Conservation (phyloP, 768 basidiomycete genomes). For the Mycena leptocephala region DNA sequence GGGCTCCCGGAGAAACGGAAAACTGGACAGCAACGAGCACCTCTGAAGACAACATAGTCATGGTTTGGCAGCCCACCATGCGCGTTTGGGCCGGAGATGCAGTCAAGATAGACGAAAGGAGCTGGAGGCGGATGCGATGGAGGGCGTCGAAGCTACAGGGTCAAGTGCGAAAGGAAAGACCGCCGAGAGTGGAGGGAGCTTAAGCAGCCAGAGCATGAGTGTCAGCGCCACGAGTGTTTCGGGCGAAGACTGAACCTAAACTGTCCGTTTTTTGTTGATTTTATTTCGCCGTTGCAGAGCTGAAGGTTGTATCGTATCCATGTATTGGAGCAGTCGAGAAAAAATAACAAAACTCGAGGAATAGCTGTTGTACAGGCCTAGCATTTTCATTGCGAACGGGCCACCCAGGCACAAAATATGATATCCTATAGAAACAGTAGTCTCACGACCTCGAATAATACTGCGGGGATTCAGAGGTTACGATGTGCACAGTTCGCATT, state of each 20-base stretch:
- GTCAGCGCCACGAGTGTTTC: constrained; percentile 70
- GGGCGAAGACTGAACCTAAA: constrained; percentile 63
- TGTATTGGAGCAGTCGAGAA: constrained; percentile 9
- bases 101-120: constrained; percentile 90
- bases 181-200: constrained; percentile 56
- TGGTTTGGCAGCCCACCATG: constrained; percentile 98
- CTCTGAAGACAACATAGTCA: constrained; percentile 97
- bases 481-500: not conserved
- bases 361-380: constrained; percentile 32
- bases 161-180: constrained; percentile 52
- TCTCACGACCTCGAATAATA: constrained; percentile 81
- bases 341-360: constrained; percentile 21
- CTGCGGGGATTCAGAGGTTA: constrained; percentile 56
- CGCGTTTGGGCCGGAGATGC: constrained; percentile 95
- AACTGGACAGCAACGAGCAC: constrained; percentile 90
- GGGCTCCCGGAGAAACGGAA: constrained; percentile 90
- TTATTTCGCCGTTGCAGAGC: not conserved
- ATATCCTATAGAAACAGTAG: constrained; percentile 73
- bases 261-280: not conserved
- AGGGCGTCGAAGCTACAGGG: constrained; percentile 73
- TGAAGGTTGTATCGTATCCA: constrained; percentile 4
- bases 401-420: constrained; percentile 3
- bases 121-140: constrained; percentile 86
- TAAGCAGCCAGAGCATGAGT: constrained; percentile 71
- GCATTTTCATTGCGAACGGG: constrained; percentile 9